Percentiles rank a stretch among this genome's conserved stretches.
phyloP scores from a whole-genome alignment of 2,329 filamentous ascomycete species.

The Cladobotryum mycophilum region DNA sequence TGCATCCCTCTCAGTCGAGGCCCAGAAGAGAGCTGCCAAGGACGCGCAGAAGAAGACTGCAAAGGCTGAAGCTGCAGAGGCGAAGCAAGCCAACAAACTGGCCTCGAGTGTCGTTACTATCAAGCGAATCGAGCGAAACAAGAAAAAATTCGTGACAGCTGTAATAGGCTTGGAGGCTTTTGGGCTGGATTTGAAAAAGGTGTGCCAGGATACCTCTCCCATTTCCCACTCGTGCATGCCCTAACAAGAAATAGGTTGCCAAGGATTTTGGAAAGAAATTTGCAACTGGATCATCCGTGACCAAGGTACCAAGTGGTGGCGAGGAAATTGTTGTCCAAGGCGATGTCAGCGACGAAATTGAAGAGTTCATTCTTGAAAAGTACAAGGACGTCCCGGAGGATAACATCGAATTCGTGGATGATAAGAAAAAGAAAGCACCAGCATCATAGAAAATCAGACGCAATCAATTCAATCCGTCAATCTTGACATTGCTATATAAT shows the following conservation, averaged over 20 bases:
- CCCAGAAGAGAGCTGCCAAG: conserved; percentile 90
- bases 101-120: conserved; percentile 79
- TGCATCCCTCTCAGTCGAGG: conserved; percentile 78
- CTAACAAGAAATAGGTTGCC: conserved; percentile 46
- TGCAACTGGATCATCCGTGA: conserved; percentile 87
- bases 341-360: conserved; percentile 89
- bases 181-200: conserved; percentile 88
- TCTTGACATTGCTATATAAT: conserved; percentile 6
- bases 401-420: conserved; percentile 90
- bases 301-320: conserved; percentile 75
- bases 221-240: neutral
- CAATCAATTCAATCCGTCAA: conserved; percentile 2
- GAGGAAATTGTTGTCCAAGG: conserved; percentile 98
- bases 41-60: conserved; percentile 96
- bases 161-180: conserved; percentile 88
- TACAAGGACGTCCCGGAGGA: conserved; percentile 89
- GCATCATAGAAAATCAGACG: conserved; percentile 8
- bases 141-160: conserved; percentile 92
- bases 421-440: conserved; percentile 77
- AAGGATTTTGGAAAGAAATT: conserved; percentile 99
- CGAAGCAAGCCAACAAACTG: conserved; percentile 74
- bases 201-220: conserved; percentile 14
- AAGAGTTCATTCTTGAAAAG: conserved; percentile 83
- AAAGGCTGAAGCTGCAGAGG: conserved; percentile 82
- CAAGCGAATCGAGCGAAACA: conserved; percentile 96